Conservation (phyloP, 768 basidiomycete species). For the Auricularia heimuer region DNA sequence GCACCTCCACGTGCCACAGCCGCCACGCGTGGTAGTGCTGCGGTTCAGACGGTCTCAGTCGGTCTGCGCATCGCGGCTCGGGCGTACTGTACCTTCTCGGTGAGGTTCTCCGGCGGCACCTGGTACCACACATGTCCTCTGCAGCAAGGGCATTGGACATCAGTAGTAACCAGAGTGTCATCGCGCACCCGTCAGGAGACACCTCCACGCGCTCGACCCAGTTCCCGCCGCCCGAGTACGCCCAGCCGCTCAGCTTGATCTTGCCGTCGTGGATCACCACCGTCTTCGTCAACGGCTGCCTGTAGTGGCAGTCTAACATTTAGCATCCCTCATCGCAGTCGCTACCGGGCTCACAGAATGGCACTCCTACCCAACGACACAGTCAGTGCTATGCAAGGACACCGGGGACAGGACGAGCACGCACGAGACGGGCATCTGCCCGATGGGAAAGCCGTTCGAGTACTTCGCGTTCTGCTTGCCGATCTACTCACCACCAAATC, state of each 20-base stretch:
- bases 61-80: neutral
- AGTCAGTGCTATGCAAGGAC: neutral
- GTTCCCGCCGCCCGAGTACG: conserved; percentile 35
- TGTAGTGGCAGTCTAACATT: neutral
- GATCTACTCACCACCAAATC: conserved; percentile 20
- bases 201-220: conserved; percentile 51
- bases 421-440: conserved; percentile 49
- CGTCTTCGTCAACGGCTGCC: conserved; percentile 28
- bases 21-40: conserved; percentile 48
- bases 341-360: conserved; percentile 26
- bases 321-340: neutral
- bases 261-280: conserved; percentile 40
- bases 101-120: conserved; percentile 36
- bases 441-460: conserved; percentile 47
- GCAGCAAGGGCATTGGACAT: neutral
- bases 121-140: conserved; percentile 44
- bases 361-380: conserved; percentile 29
- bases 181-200: conserved; percentile 35
- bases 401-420: conserved; percentile 13
- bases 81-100: conserved; percentile 30
- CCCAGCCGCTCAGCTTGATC: conserved; percentile 35
- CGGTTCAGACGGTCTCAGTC: neutral
- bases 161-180: neutral
- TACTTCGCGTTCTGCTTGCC: conserved; percentile 45
- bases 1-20: conserved; percentile 41